These are phyloP conservation scores for Hansenula lynferdii DNA, from an alignment of 1,139 yeast genomes.

Conservation along the genomic window DNA sequence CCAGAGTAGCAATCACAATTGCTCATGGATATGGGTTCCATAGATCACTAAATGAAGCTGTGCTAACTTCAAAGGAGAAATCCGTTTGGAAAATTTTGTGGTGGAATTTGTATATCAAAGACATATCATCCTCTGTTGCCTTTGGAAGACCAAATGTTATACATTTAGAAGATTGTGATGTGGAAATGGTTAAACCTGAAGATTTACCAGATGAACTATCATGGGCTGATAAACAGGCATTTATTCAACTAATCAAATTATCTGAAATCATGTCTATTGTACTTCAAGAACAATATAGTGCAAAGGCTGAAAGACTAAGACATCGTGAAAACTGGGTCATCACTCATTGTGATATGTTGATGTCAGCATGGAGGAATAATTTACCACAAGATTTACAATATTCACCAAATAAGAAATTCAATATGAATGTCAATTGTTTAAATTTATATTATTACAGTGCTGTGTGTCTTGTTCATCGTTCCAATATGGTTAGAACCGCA, in stretches of 20 bases:
- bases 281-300: constrained; percentile 66
- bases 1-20: constrained; percentile 62
- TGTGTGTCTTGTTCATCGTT: constrained; percentile 66
- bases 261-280: constrained; percentile 75
- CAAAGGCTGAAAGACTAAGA: constrained; percentile 56
- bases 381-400: constrained; percentile 64
- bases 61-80: constrained; percentile 39
- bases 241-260: constrained; percentile 61
- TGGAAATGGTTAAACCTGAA: constrained; percentile 61
- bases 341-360: constrained; percentile 71
- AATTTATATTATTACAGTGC: constrained; percentile 74
- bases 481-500: constrained; percentile 42
- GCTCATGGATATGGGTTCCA: constrained; percentile 84
- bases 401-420: constrained; percentile 51
- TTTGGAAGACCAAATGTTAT: constrained; percentile 72
- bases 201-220: constrained; percentile 62
- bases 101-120: constrained; percentile 79
- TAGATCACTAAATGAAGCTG: constrained; percentile 33
- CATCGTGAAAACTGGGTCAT: constrained; percentile 41
- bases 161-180: constrained; percentile 73
- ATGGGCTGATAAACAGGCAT: constrained; percentile 37
- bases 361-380: constrained; percentile 75
- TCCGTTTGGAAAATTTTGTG: constrained; percentile 66
- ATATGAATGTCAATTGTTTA: constrained; percentile 54
- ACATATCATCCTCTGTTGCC: constrained; percentile 67